Conservation (phyloP, 495 filamentous ascomycete genomes). For the Penicillium tannophilum region DNA sequence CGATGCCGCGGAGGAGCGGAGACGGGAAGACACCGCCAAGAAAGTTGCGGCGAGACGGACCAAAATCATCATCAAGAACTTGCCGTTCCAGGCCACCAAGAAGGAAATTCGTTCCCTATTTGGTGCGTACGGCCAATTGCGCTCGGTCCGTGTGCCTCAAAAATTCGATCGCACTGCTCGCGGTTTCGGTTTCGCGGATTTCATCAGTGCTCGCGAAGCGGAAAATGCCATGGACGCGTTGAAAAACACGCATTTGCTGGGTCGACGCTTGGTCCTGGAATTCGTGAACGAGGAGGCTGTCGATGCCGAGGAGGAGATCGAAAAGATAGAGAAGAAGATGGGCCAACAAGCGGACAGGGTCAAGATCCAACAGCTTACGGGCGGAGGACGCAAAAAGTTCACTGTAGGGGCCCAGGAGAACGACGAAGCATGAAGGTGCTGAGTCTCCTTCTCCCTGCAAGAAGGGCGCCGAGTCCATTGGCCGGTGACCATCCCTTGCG, state of each 20-base stretch:
- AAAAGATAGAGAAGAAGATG: conserved; percentile 93
- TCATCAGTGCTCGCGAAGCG: conserved; percentile 87
- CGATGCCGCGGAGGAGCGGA: conserved; percentile 84
- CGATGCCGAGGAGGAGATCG: conserved; percentile 93
- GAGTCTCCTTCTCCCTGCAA: conserved; percentile 38
- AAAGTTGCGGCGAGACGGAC: conserved; percentile 71
- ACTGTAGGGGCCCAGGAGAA: conserved; percentile 74
- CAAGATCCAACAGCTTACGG: conserved; percentile 82
- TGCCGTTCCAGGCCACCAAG: conserved; percentile 93
- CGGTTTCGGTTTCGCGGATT: conserved; percentile 97
- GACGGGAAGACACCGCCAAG: conserved; percentile 77
- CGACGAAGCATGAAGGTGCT: conserved; percentile 55
- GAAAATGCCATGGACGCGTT: conserved; percentile 90
- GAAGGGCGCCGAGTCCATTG: conserved; percentile 32
- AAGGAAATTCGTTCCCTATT: conserved; percentile 87
- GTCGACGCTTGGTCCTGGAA: conserved; percentile 83
- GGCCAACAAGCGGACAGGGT: conserved; percentile 84
- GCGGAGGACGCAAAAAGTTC: conserved; percentile 82
- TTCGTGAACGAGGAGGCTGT: conserved; percentile 82
- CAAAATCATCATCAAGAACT: conserved; percentile 97
- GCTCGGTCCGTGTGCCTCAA: conserved; percentile 89
- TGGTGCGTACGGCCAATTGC: conserved; percentile 85
- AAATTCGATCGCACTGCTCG: conserved; percentile 86
- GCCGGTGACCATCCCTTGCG: conserved; percentile 40
- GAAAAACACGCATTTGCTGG: conserved; percentile 90